These are phyloP conservation scores for Cinnamomum micranthum DNA, from an alignment of 164 flowering plant species.

Conservation along the genomic window DNA sequence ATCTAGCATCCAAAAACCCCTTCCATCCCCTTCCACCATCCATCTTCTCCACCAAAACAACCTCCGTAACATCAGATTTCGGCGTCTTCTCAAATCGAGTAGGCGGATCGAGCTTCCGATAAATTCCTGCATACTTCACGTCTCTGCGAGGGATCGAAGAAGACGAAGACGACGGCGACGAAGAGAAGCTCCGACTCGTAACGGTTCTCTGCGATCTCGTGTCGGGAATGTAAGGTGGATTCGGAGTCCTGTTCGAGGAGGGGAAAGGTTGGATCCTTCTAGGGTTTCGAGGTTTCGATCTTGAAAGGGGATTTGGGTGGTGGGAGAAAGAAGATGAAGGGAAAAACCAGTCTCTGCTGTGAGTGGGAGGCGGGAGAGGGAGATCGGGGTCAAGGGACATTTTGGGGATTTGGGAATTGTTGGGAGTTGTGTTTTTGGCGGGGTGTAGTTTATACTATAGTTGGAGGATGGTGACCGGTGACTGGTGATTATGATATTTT, in stretches of 20 bases:
- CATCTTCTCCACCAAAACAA: conserved; percentile 11
- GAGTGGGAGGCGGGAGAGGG: conserved; percentile 23
- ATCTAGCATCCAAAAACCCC: conserved; percentile 5
- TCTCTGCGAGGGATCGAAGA: conserved; percentile 8
- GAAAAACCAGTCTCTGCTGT: conserved; percentile 67
- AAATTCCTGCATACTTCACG: conserved; percentile 26
- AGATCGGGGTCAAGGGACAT: conserved; percentile 36
- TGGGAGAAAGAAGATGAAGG: conserved; percentile 49
- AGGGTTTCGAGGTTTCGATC: conserved; percentile 16
- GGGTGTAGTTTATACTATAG: not conserved
- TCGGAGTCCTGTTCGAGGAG: conserved; percentile 1
- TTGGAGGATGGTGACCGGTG: too few species aligned
- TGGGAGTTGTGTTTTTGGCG: not conserved
- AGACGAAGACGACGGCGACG: conserved; percentile 19
- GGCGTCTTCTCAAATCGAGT: conserved; percentile 18
- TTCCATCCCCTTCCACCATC: not conserved
- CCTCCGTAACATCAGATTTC: conserved; percentile 12
- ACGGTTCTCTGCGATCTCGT: conserved; percentile 15
- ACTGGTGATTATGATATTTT: too few species aligned
- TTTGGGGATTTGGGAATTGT: conserved; percentile 10
- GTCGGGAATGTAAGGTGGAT: conserved; percentile 10
- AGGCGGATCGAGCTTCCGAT: conserved; percentile 25
- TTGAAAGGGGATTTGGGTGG: conserved; percentile 12
- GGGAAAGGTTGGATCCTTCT: conserved; percentile 29
- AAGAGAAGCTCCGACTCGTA: conserved; percentile 19